phyloP scores from a whole-genome alignment of 2,329 filamentous ascomycete genomes.

The Botrytis sinoallii region DNA sequence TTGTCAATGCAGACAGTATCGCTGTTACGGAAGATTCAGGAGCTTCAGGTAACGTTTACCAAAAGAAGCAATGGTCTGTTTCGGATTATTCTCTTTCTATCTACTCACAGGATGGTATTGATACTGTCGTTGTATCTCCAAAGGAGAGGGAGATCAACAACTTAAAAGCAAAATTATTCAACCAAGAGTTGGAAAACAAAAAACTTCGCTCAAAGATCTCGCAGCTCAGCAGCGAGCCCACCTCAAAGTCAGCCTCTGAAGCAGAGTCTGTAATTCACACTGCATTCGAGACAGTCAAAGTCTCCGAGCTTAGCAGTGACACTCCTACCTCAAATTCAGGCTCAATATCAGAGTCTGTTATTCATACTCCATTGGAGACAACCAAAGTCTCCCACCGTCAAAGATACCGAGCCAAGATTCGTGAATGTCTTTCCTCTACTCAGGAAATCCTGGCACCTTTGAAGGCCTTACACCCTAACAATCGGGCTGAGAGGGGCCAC shows the following conservation, averaged over 20 bases:
- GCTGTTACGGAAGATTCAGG: background rate
- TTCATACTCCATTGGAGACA: background rate
- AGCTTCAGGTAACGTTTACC: background rate
- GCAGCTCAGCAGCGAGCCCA: background rate
- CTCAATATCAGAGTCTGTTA: background rate
- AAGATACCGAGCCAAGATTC: background rate
- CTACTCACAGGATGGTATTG: background rate
- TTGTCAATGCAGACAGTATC: background rate
- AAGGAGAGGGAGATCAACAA: background rate
- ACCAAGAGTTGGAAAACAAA: background rate
- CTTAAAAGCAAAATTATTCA: background rate
- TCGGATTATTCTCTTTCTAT: background rate
- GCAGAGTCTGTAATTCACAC: background rate
- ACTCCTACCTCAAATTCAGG: background rate
- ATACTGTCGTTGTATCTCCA: background rate
- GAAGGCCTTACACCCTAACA: background rate
- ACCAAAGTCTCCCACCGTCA: background rate
- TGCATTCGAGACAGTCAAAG: background rate
- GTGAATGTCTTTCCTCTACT: background rate
- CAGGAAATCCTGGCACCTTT: conserved; percentile 10
- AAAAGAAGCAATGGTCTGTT: background rate
- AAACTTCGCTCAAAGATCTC: background rate
- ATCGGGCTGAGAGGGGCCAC: conserved; percentile 10
- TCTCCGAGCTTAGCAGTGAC: background rate
- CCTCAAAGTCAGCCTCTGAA: background rate